Conservation (phyloP, 306 rosid species). For the Quercus robur region DNA sequence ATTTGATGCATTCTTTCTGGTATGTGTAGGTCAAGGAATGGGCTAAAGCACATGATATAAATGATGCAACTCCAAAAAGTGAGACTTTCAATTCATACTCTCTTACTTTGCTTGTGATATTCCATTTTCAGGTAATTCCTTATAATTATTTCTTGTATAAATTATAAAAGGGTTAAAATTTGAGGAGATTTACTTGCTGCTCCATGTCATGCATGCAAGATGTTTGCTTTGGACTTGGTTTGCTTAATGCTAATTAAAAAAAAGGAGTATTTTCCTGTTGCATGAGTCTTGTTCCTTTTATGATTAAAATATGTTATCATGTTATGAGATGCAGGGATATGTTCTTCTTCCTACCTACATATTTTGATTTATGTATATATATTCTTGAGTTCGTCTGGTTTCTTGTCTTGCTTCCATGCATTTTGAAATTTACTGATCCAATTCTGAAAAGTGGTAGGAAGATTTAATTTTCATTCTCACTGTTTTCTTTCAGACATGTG, state of each 20-base stretch:
- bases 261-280: not conserved
- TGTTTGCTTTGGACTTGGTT: slow-evolving; percentile 23
- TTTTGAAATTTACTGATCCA: not conserved
- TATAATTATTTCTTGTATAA: slow-evolving; percentile 16
- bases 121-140: slow-evolving; percentile 82
- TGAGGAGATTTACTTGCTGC: slow-evolving; percentile 16
- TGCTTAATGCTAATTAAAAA: not conserved
- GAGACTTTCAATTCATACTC: slow-evolving; percentile 86
- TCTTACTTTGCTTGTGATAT: slow-evolving; percentile 77
- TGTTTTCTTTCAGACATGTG: slow-evolving; percentile 64
- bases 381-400: not conserved
- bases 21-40: slow-evolving; percentile 92
- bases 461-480: slow-evolving; percentile 11
- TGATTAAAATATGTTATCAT: not conserved
- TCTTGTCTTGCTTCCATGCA: not conserved
- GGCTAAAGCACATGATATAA: slow-evolving; percentile 87
- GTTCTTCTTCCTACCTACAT: not conserved
- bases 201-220: not conserved
- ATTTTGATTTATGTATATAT: not conserved
- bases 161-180: not conserved
- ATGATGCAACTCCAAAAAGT: slow-evolving; percentile 41
- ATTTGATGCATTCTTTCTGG: slow-evolving; percentile 31
- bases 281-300: not conserved
- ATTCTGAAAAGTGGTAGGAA: not conserved
- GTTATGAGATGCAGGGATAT: not conserved